Evolutionary conservation across 768 basidiomycete genomes (phyloP).

Genomic region (Boletales sp.): DNA sequence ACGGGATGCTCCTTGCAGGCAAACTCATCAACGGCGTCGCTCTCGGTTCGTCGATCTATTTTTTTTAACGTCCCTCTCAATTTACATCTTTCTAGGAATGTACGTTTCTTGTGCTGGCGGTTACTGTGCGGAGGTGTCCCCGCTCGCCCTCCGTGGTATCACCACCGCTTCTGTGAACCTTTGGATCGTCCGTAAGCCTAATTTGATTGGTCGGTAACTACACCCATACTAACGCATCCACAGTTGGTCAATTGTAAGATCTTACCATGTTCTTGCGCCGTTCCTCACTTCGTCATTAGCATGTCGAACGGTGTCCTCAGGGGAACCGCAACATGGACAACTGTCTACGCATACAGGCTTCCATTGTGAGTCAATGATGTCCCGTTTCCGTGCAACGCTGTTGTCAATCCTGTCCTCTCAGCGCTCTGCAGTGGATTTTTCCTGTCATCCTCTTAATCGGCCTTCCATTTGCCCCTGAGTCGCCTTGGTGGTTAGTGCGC

Average conservation of each 20-base stretch:
- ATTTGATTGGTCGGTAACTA: neutral
- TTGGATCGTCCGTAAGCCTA: conserved; percentile 24
- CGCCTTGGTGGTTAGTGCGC: conserved; percentile 34
- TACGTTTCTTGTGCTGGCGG: conserved; percentile 21
- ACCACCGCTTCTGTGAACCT: conserved; percentile 24
- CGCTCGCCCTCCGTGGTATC: conserved; percentile 23
- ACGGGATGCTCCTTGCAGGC: conserved; percentile 21
- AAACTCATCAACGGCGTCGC: conserved; percentile 26
- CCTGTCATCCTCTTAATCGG: conserved; percentile 29
- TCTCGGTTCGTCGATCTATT: conserved; percentile 12
- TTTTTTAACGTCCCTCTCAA: neutral
- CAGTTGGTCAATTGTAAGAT: conserved; percentile 24
- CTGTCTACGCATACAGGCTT: conserved; percentile 23
- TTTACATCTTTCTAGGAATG: conserved; percentile 10
- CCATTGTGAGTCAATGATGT: conserved; percentile 22
- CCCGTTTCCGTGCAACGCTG: neutral
- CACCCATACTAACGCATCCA: neutral
- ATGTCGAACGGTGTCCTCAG: conserved; percentile 24
- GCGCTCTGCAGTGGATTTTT: conserved; percentile 33
- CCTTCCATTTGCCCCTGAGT: conserved; percentile 29
- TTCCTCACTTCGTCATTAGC: conserved; percentile 1
- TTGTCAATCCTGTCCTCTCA: neutral
- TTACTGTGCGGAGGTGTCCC: conserved; percentile 28
- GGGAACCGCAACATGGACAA: conserved; percentile 20
- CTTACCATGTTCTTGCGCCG: neutral